Conservation (phyloP, 164 flowering plant species). For the Piper longum region DNA sequence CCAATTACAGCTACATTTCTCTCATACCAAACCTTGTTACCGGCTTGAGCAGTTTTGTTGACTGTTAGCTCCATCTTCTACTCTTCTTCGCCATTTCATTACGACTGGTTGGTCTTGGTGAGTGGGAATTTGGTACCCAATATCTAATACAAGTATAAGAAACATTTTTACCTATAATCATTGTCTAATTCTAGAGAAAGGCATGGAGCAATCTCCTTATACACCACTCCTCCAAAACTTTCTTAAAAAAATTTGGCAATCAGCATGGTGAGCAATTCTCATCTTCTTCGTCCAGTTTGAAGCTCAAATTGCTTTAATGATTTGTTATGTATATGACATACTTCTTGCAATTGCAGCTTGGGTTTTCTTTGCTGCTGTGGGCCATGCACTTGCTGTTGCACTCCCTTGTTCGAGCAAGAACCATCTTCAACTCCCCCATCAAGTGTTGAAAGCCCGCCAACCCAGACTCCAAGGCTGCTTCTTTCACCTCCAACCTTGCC, state of each 20-base stretch:
- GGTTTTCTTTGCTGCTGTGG: slow-evolving; percentile 9
- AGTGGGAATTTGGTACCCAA: background rate
- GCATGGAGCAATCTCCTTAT: slow-evolving; percentile 4
- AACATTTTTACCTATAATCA: background rate
- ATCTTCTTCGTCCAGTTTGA: background rate
- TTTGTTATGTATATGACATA: background rate
- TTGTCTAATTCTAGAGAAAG: background rate
- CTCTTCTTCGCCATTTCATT: background rate
- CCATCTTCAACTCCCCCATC: slow-evolving; percentile 1
- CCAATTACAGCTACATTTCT: too few species aligned
- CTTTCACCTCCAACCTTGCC: background rate
- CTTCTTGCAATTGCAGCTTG: slow-evolving; percentile 5
- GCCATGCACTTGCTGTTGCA: slow-evolving; percentile 6
- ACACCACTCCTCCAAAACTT: slow-evolving; percentile 2
- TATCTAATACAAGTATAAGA: too few species aligned
- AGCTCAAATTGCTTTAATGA: background rate
- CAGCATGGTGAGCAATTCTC: background rate
- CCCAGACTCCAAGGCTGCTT: background rate
- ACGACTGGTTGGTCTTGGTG: slow-evolving; percentile 6
- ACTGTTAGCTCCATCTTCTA: slow-evolving; percentile 1
- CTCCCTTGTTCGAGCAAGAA: slow-evolving; percentile 10
- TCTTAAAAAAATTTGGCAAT: background rate
- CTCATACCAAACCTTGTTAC: too few species aligned
- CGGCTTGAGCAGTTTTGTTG: background rate
- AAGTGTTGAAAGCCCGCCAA: background rate